A percentile compares a stretch with the other conserved stretches of the same genome.
phyloP scores from a whole-genome alignment of 495 filamentous ascomycete species.

The Poronia punctata region DNA sequence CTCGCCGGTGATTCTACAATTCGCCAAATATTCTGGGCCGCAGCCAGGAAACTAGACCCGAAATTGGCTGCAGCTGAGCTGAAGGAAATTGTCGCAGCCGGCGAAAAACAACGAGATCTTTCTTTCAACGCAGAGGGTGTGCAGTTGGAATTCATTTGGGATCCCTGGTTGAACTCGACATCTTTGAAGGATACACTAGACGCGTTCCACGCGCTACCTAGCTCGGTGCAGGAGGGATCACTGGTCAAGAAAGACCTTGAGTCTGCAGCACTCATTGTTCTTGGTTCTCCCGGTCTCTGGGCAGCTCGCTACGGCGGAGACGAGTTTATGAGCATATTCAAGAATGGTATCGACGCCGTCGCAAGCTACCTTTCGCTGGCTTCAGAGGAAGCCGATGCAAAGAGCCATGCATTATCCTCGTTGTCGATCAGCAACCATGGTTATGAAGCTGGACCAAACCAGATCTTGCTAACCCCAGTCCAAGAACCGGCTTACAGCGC shows the following conservation, averaged over 20 bases:
- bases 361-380: conserved; percentile 24
- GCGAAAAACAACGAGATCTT: conserved; percentile 40
- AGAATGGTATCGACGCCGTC: conserved; percentile 37
- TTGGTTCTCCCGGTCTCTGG: conserved; percentile 51
- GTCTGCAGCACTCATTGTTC: conserved; percentile 32
- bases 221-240: neutral
- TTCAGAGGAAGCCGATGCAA: conserved; percentile 2
- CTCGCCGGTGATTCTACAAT: conserved; percentile 54
- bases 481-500: conserved; percentile 44
- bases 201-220: conserved; percentile 16
- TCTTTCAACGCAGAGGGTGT: conserved; percentile 33
- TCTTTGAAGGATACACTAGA: conserved; percentile 34
- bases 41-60: conserved; percentile 43
- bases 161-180: conserved; percentile 55
- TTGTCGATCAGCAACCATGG: conserved; percentile 1
- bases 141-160: conserved; percentile 51
- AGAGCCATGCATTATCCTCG: conserved; percentile 6
- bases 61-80: conserved; percentile 25
- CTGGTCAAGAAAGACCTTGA: conserved; percentile 10
- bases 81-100: conserved; percentile 11
- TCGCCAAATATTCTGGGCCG: conserved; percentile 54
- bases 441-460: conserved; percentile 20
- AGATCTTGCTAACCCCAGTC: conserved; percentile 47
- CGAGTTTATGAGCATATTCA: conserved; percentile 40
- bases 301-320: conserved; percentile 44